Conservation (phyloP, 176 grass and related monocot species). For the Triticum monococcum region DNA sequence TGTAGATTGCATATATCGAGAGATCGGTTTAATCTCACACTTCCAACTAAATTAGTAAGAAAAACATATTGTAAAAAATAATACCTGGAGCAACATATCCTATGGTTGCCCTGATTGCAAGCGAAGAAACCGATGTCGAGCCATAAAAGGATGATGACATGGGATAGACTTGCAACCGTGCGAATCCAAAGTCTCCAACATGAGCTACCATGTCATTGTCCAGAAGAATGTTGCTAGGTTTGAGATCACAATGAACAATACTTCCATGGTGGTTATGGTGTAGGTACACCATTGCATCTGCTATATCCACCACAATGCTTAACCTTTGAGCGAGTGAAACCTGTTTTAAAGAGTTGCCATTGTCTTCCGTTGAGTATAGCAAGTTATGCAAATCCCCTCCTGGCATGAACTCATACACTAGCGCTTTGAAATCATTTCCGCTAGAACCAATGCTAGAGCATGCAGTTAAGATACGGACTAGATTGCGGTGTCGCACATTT, state of each 20-base stretch:
- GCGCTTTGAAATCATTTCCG: slow-evolving; percentile 29
- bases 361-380: not conserved
- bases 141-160: not conserved
- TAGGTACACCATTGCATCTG: slow-evolving; percentile 25
- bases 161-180: slow-evolving; percentile 4
- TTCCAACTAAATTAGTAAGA: too few species aligned
- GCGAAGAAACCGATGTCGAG: not conserved
- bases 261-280: slow-evolving; percentile 1
- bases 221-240: slow-evolving; percentile 26
- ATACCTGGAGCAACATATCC: slow-evolving; percentile 46
- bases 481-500: slow-evolving; percentile 25
- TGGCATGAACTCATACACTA: slow-evolving; percentile 33
- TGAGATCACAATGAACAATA: slow-evolving; percentile 27
- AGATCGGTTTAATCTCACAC: too few species aligned
- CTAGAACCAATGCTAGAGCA: not conserved
- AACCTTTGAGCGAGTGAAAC: slow-evolving; percentile 28
- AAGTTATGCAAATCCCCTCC: slow-evolving; percentile 22
- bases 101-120: slow-evolving; percentile 20
- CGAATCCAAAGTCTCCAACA: slow-evolving; percentile 32
- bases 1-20: too few species aligned
- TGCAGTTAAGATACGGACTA: slow-evolving; percentile 20
- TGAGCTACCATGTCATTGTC: slow-evolving; percentile 24
- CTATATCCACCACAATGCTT: slow-evolving; percentile 22
- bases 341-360: not conserved
- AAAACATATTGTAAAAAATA: not conserved